A percentile compares a stretch with the other conserved stretches of the same genome.
phyloP scores from a whole-genome alignment of 2,329 filamentous ascomycete genomes.

The Dactylonectria macrodidyma region DNA sequence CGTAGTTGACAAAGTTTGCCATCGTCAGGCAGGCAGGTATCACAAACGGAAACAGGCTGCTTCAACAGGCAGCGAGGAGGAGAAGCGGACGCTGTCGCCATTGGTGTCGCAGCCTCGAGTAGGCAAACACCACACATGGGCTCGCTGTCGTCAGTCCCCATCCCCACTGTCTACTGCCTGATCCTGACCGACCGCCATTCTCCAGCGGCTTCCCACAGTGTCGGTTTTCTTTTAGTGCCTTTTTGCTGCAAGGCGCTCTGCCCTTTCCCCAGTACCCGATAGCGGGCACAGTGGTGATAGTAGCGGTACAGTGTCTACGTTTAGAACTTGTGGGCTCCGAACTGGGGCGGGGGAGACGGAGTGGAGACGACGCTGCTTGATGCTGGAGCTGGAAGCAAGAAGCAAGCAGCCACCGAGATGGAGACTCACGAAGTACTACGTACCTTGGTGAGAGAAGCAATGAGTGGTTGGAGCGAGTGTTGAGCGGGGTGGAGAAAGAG shows the following conservation, averaged over 20 bases:
- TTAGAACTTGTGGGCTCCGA: not conserved
- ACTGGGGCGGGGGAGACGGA: not conserved
- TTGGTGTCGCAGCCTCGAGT: conserved; percentile 10
- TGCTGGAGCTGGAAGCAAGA: not conserved
- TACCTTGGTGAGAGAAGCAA: too few species aligned
- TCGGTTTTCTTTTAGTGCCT: not conserved
- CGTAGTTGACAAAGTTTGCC: not conserved
- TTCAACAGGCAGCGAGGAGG: not conserved
- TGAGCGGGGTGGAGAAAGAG: not conserved
- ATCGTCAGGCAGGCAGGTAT: not conserved
- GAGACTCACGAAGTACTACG: too few species aligned
- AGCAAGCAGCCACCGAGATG: not conserved
- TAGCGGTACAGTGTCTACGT: too few species aligned
- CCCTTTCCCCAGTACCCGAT: not conserved
- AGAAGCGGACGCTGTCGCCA: conserved; percentile 9
- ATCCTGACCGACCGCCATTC: not conserved
- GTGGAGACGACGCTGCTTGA: not conserved
- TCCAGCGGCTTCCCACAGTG: not conserved
- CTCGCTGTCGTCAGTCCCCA: not conserved
- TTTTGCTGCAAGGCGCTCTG: not conserved
- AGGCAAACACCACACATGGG: not conserved
- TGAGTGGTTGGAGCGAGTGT: too few species aligned
- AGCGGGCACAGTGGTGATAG: too few species aligned
- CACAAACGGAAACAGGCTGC: not conserved
- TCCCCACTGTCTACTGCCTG: not conserved